Base-by-base conservation (phyloP, 129 eudicot genomes). In the Ambrosia trifida region DNA sequence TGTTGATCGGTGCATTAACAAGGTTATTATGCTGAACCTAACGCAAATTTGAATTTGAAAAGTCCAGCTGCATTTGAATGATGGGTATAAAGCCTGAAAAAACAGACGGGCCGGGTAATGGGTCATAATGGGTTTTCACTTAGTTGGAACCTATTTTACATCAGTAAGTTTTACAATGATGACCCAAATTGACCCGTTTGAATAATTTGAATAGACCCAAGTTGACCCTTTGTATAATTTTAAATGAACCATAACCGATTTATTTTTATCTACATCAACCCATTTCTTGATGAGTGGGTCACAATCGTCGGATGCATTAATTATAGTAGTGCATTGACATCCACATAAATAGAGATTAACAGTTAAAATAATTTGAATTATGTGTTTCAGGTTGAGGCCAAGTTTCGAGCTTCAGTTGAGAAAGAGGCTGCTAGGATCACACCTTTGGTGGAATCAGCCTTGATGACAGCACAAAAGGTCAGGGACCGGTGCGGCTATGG, bases 401-500 rank as follows among this genome's bases (percentile, higher is more conserved):
- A 84, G 72, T 65, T 83, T 41, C 76, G 86, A 80, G 44, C 78
- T 72, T 68, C 69, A 43, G 81, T 88, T 49, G 96, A 87, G 78
- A 90, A 84, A 71, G 97, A 95, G 80, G 76, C 88, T 14, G 74
- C 72, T 13, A 90, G 89, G 66, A 64, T 95, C 18, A 72, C 88
- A 74, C 87, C 91, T 33, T 54, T 81, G 78, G 94, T 86, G 47
- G 85, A 83, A 62, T 11, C 71, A 77, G 99, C 94, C 47, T 82
- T 87, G n/a, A 77, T 79, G 58, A 74, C 78, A 19, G 89, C 83
- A 36, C 86, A 81, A 62, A 88, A 90, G 85, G 75, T 88, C 54
- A 81, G 95, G 38, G 97, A 95, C 57, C 78, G 91, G 52, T 90
- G 99, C 43, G 88, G 88, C 24, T 95, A 90, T 81, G 97, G 99